Evolutionary conservation across 2,329 filamentous ascomycete genomes (phyloP), one percentile per base, ranked within the genome.

Genomic region (Colletotrichum orbiculare): DNA sequence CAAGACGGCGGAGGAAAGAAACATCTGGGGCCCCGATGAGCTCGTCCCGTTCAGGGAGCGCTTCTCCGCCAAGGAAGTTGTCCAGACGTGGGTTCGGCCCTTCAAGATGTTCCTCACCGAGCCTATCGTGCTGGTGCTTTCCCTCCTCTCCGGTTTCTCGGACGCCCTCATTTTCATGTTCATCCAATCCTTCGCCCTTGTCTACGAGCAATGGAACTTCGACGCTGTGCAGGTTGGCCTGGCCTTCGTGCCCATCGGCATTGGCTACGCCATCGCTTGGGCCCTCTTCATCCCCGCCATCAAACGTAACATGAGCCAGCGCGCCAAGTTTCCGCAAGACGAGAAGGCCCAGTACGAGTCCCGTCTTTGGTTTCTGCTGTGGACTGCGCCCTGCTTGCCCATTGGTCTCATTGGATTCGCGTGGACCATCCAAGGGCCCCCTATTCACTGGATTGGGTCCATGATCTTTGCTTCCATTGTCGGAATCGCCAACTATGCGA

Each of bases 151-250:
- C 3, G 90, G 90, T 38, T 93, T 93, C 80, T 88, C 85, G 9
- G 91, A 93, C 64, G 89, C 89, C 3, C 84, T 93, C 4, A 92
- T 93, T 76, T 93, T 93, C 80, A 91, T 91, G 82, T 91, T 91
- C 74, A 87, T 93, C 58, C 89, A 93, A 73, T 90, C 87, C 0
- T 93, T 92, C 69, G 77, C 80, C 0, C 81, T 91, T 2, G 90
- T 93, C 2, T 91, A 91, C 71, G 76, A 80, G 13, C 88, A 92
- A 71, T 93, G 89, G 89, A 71, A 77, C 48, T 93, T 93, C 69
- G 77, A 77, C 25, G 81, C 83, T 8, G 76, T 89, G 2, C 76
- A 83, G 8, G 77, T 88, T 2, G 89, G 88, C 0, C 78, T 91
- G 25, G 76, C 86, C 0, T 91, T 92, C 73, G 82, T 91, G 25